A percentile compares a stretch with the other conserved stretches of the same genome.
Conservation (phyloP, 2,329 filamentous ascomycete genomes). For the Colletotrichum salicis region DNA sequence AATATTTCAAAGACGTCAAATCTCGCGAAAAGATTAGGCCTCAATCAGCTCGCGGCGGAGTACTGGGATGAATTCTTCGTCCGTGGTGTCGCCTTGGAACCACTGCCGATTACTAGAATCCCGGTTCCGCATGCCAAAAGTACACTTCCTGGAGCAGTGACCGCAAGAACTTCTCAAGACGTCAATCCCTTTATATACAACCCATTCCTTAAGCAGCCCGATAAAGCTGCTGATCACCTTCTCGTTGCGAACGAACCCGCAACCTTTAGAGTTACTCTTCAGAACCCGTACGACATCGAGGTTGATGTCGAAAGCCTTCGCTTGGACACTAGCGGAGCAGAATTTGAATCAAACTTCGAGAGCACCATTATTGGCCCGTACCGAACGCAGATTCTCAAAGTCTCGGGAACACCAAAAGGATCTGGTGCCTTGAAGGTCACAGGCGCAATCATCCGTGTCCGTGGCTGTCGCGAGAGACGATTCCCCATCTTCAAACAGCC, state of each 20-base stretch:
- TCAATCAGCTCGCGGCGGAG: constrained; percentile 77
- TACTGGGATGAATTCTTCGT: constrained; percentile 99
- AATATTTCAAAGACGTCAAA: constrained; percentile 87
- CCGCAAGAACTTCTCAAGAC: constrained; percentile 65
- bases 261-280: constrained; percentile 83
- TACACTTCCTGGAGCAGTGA: constrained; percentile 61
- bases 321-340: constrained; percentile 77
- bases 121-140: constrained; percentile 74
- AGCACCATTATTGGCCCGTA: constrained; percentile 81
- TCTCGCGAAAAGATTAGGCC: constrained; percentile 79
- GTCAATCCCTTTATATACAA: constrained; percentile 95
- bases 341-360: constrained; percentile 74
- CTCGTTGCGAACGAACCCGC: constrained; percentile 83
- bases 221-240: constrained; percentile 71
- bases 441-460: constrained; percentile 82
- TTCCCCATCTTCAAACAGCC: constrained; percentile 85
- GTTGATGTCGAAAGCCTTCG: constrained; percentile 86
- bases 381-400: constrained; percentile 79
- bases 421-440: constrained; percentile 78
- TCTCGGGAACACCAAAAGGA: constrained; percentile 74
- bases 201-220: constrained; percentile 79
- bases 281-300: constrained; percentile 95
- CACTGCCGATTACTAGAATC: constrained; percentile 66
- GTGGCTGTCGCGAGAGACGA: constrained; percentile 81
- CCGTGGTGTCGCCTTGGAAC: constrained; percentile 77